phyloP scores from a whole-genome alignment of 768 basidiomycete genomes.

The Lentinula boryana region DNA sequence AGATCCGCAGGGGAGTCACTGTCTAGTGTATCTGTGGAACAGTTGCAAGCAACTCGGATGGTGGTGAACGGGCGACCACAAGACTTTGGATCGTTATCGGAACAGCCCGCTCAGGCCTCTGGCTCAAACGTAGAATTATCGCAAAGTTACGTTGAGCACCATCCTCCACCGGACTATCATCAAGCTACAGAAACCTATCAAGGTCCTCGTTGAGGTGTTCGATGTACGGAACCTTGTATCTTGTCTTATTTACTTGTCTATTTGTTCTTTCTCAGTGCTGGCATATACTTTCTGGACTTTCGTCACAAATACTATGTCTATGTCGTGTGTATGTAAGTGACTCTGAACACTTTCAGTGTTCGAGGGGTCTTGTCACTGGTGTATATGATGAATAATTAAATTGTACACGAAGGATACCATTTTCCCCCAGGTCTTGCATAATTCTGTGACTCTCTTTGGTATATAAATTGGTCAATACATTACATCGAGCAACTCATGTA shows the following conservation, averaged over 20 bases:
- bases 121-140: neutral
- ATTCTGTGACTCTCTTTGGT: too few species aligned
- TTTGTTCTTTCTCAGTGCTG: neutral
- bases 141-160: neutral
- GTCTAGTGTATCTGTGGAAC: constrained; percentile 5
- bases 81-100: constrained; percentile 12
- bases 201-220: neutral
- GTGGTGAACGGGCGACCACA: constrained; percentile 15
- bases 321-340: too few species aligned
- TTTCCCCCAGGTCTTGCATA: too few species aligned
- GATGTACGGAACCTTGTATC: neutral
- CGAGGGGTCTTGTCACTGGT: too few species aligned
- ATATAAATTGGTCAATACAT: too few species aligned
- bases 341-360: too few species aligned
- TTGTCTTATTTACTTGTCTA: too few species aligned
- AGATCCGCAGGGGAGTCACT: constrained; percentile 11
- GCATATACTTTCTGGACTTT: neutral
- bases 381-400: too few species aligned
- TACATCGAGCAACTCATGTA: too few species aligned
- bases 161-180: constrained; percentile 14
- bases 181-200: constrained; percentile 14
- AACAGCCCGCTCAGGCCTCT: neutral
- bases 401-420: too few species aligned
- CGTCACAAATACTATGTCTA: too few species aligned
- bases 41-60: constrained; percentile 12